phyloP scores from a whole-genome alignment of 805 yeast species.

The Barnettozyma sp. region DNA sequence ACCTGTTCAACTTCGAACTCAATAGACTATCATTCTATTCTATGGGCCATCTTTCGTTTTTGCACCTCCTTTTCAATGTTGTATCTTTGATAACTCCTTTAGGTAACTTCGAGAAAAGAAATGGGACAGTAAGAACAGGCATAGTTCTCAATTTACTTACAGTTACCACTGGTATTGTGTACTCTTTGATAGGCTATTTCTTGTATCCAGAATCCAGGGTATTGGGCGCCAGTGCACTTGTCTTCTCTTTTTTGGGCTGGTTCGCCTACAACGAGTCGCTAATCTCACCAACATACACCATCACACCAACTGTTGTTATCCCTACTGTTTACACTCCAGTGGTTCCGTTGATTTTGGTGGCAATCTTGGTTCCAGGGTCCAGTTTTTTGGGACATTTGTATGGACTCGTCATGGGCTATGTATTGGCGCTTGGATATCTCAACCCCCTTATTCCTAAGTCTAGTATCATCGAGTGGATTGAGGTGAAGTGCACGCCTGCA shows the following conservation, averaged over 20 bases:
- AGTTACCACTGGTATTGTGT: constrained; percentile 47
- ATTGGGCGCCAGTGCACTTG: constrained; percentile 67
- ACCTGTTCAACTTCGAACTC: constrained; percentile 40
- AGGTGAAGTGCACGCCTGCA: constrained; percentile 40
- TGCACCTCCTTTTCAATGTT: constrained; percentile 58
- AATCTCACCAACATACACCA: constrained; percentile 34
- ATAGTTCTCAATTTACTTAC: constrained; percentile 68
- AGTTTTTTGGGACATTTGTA: constrained; percentile 71
- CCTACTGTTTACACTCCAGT: constrained; percentile 61
- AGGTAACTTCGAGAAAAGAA: constrained; percentile 56
- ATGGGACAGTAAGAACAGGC: constrained; percentile 86
- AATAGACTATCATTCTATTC: constrained; percentile 55
- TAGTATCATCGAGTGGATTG: constrained; percentile 56
- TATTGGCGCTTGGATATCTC: constrained; percentile 51
- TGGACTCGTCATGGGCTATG: constrained; percentile 61
- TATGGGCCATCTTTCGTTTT: constrained; percentile 51
- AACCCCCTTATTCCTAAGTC: constrained; percentile 59
- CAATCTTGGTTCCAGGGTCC: constrained; percentile 54
- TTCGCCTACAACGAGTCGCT: constrained; percentile 43
- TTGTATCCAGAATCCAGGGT: constrained; percentile 49
- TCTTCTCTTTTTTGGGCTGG: constrained; percentile 59
- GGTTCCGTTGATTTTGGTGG: constrained; percentile 39
- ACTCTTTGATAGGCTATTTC: constrained; percentile 26
- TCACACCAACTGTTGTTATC: constrained; percentile 35
- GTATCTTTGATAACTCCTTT: constrained; percentile 53